Evolutionary conservation across 1,284 basidiomycete species (phyloP), one percentile per base, ranked within the genome.

Genomic region (Thecaphora frezii): DNA sequence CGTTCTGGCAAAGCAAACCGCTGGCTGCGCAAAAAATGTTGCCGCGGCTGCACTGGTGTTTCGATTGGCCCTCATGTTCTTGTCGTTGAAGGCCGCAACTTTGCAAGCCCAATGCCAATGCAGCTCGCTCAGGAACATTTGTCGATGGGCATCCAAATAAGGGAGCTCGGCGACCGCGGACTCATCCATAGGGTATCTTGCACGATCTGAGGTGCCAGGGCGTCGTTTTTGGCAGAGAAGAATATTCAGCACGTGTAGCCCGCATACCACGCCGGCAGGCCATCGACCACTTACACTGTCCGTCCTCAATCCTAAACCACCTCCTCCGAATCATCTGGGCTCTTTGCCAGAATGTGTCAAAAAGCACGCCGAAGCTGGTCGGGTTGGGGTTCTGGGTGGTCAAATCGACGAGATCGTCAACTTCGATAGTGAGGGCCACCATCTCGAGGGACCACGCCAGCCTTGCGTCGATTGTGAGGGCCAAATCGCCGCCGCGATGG

Each of bases 81-180:
- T 21, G 5, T 41, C 39, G 39, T 23, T 23, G 22, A 41, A 41
- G 16, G 56, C 48, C 1, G 54, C 54, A 1, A 66, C 42, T 28
- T 57, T 54, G 9, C 56, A 59, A 7, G 64, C 55, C 64, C 64
- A 66, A 16, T 62, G 59, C 64, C 64, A 66, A 9, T 55, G 62
- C 22, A 56, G 52, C 28, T 66, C 59, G 53, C 58, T 59, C 44
- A 66, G 58, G 50, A 30, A 56, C 26, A 62, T 62, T 42, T 62
- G 53, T 10, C 64, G 52, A 19, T 58, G 54, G 1, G 55, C 56
- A 30, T 66, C 64, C 19, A 66, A 26, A 30, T 66, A 66, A 1
- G 55, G 50, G 19, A 66, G 40, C 37, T 66, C 64, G 1, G 53
- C 64, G 1, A 66, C 59, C 0, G 64, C 55, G 5, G 64, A 66